These are phyloP conservation scores for Plasmodium coatneyi DNA, from an alignment of 169 alveolate genomes.

Conservation along the genomic window DNA sequence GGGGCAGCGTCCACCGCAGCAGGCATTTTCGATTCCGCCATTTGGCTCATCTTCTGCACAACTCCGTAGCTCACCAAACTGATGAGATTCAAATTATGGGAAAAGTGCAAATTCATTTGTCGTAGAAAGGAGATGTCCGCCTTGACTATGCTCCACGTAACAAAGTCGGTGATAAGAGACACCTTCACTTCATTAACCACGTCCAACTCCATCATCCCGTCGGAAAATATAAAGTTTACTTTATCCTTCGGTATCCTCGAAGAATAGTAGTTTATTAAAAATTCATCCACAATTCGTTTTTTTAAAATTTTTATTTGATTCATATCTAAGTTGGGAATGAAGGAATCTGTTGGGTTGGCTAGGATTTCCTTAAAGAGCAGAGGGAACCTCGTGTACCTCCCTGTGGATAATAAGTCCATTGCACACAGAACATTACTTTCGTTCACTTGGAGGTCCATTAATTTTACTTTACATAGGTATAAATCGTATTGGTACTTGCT, in stretches of 20 bases:
- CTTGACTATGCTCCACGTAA: conserved; percentile 20
- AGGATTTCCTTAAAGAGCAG: conserved; percentile 16
- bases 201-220: conserved; percentile 51
- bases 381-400: conserved; percentile 54
- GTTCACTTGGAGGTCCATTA: conserved; percentile 24
- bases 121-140: conserved; percentile 18
- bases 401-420: conserved; percentile 21
- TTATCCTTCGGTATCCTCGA: conserved; percentile 59
- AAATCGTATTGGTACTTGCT: conserved; percentile 47
- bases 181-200: conserved; percentile 39
- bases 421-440: conserved; percentile 46
- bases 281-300: conserved; percentile 48
- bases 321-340: conserved; percentile 2
- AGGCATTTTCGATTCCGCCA: neutral
- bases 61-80: conserved; percentile 12
- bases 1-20: neutral
- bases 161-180: conserved; percentile 40
- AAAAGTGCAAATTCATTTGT: conserved; percentile 10
- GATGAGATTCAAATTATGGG: conserved; percentile 17
- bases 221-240: conserved; percentile 32
- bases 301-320: conserved; percentile 27
- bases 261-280: conserved; percentile 38
- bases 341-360: conserved; percentile 5
- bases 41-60: neutral
- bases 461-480: conserved; percentile 34